Evolutionary conservation across 495 filamentous ascomycete genomes (phyloP).

Genomic region (Trichoderma erinaceum): DNA sequence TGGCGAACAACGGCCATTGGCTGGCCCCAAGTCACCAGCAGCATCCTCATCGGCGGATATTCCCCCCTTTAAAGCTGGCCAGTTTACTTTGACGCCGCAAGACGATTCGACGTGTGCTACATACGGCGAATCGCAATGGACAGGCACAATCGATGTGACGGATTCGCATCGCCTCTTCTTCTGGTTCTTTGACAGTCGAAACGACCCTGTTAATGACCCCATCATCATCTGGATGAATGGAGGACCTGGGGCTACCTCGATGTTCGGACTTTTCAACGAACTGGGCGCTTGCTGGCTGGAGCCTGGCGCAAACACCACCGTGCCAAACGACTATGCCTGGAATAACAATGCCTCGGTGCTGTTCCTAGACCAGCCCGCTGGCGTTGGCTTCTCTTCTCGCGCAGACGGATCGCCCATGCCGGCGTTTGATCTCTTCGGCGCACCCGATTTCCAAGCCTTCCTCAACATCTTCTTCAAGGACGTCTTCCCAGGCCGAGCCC

Average conservation of each 20-base stretch:
- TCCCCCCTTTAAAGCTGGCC: background rate
- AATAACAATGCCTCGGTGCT: constrained; percentile 17
- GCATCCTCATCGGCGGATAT: background rate
- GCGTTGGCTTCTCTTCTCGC: constrained; percentile 14
- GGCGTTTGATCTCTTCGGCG: background rate
- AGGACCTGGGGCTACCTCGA: constrained; percentile 15
- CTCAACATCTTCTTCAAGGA: constrained; percentile 17
- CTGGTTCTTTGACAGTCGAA: constrained; percentile 18
- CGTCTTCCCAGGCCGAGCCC: constrained; percentile 5
- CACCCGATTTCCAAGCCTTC: constrained; percentile 10
- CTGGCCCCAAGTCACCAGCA: background rate
- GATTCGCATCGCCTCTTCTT: constrained; percentile 10
- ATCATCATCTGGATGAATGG: constrained; percentile 17
- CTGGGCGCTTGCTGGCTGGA: constrained; percentile 12
- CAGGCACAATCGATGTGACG: constrained; percentile 13
- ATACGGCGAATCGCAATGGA: constrained; percentile 13
- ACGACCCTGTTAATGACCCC: constrained; percentile 13
- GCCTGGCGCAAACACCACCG: background rate
- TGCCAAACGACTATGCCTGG: constrained; percentile 14
- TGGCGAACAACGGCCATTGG: background rate
- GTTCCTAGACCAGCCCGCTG: constrained; percentile 19
- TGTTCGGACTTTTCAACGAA: constrained; percentile 15
- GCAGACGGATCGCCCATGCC: background rate
- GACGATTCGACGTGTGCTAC: constrained; percentile 3
- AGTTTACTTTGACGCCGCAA: constrained; percentile 9